Conservation (phyloP, 2,329 filamentous ascomycete genomes). For the Verticillium alfalfae region DNA sequence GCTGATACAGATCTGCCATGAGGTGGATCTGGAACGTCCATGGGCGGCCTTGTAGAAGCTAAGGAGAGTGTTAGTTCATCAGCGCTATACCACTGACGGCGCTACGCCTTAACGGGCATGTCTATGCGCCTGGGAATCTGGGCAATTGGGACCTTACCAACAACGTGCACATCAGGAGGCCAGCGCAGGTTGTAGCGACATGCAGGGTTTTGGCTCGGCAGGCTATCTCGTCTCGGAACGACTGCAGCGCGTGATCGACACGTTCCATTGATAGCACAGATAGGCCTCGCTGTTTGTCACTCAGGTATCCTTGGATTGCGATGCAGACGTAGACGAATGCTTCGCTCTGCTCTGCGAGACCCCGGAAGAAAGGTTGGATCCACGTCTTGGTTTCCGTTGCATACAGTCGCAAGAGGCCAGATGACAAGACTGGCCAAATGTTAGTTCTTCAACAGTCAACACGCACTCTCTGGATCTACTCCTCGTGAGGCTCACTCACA, state of each 20-base stretch:
- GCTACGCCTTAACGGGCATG: background rate
- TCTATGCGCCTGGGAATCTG: background rate
- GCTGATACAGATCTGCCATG: conserved; percentile 7
- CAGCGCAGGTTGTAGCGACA: conserved; percentile 7
- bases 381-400: conserved; percentile 6
- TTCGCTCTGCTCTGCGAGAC: conserved; percentile 4
- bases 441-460: background rate
- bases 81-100: background rate
- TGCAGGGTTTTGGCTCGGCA: conserved; percentile 4
- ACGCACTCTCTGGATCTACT: no score
- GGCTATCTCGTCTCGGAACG: conserved; percentile 10
- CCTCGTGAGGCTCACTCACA: background rate
- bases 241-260: conserved; percentile 9
- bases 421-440: conserved; percentile 2
- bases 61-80: background rate
- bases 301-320: conserved; percentile 8
- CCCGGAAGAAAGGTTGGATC: conserved; percentile 7
- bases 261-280: conserved; percentile 8
- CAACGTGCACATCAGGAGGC: conserved; percentile 7
- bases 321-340: conserved; percentile 7
- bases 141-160: conserved; percentile 3
- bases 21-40: conserved; percentile 9
- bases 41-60: conserved; percentile 7
- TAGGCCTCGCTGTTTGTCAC: conserved; percentile 4
- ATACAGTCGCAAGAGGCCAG: conserved; percentile 7